phyloP scores from a whole-genome alignment of 495 filamentous ascomycete species.

The Aspergillus carlsbadensis region DNA sequence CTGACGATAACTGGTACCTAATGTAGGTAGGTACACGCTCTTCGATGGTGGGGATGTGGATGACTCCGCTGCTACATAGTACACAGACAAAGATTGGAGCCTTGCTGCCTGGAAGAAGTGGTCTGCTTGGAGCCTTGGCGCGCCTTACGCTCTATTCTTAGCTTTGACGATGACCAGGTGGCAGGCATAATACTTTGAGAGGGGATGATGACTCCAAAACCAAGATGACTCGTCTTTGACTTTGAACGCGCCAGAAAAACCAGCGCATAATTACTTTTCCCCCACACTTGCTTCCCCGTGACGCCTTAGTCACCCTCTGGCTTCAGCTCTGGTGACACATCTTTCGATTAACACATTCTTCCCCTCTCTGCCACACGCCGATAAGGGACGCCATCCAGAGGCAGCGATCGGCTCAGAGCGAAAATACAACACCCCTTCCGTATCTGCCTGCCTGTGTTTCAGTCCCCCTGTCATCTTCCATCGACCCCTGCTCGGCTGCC shows the following conservation, averaged over 20 bases:
- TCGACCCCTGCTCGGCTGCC: background rate
- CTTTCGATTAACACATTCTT: background rate
- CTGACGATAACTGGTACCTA: too few relatives aligned
- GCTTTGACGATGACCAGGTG: background rate
- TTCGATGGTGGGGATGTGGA: too few relatives aligned
- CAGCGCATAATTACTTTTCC: background rate
- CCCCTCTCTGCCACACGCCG: background rate
- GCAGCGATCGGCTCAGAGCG: slow-evolving; percentile 12
- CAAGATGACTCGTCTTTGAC: background rate
- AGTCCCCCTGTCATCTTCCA: background rate
- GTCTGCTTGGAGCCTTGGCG: background rate
- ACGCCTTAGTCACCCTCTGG: slow-evolving; percentile 8
- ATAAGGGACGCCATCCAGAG: slow-evolving; percentile 13
- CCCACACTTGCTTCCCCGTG: slow-evolving; percentile 1
- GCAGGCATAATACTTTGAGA: background rate
- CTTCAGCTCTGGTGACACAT: slow-evolving; percentile 1
- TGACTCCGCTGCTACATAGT: too few relatives aligned
- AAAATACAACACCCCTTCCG: slow-evolving; percentile 5
- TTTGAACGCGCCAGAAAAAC: background rate
- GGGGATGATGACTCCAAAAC: background rate
- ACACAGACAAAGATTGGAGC: background rate
- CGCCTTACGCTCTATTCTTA: slow-evolving; percentile 1
- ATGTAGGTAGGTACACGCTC: too few relatives aligned
- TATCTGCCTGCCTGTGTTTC: background rate
- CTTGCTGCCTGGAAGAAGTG: slow-evolving; percentile 2